These are phyloP conservation scores for Penicillium malachiteum DNA, from an alignment of 495 filamentous ascomycete genomes.

Conservation along the genomic window DNA sequence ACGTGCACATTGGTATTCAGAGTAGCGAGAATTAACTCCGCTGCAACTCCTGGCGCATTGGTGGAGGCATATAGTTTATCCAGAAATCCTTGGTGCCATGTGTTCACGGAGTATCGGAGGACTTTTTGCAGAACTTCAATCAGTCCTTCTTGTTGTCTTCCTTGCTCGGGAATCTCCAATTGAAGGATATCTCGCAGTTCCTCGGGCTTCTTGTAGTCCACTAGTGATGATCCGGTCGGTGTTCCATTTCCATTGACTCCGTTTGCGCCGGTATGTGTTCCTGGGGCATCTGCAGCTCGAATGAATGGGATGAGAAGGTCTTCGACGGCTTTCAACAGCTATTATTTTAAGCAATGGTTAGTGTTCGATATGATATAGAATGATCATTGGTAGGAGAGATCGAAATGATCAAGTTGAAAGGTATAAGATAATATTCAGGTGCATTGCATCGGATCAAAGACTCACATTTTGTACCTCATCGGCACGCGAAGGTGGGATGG, in stretches of 20 bases:
- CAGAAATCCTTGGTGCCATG: constrained; percentile 93
- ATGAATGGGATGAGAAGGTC: constrained; percentile 77
- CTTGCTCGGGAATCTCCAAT: constrained; percentile 62
- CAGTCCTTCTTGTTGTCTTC: constrained; percentile 69
- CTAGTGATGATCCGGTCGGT: constrained; percentile 57
- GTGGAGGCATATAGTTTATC: constrained; percentile 89
- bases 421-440: neutral
- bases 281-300: constrained; percentile 64
- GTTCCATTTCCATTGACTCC: constrained; percentile 45
- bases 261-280: constrained; percentile 49
- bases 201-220: constrained; percentile 68
- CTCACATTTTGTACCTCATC: constrained; percentile 48
- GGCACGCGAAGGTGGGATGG: constrained; percentile 31
- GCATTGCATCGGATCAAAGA: constrained; percentile 5
- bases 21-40: constrained; percentile 76
- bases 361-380: neutral
- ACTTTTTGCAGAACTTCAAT: constrained; percentile 63
- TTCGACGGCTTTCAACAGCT: constrained; percentile 75
- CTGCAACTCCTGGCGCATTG: constrained; percentile 78
- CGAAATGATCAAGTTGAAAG: no score
- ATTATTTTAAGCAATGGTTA: neutral
- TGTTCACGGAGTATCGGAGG: constrained; percentile 84
- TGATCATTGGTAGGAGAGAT: no score
- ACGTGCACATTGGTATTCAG: constrained; percentile 92
- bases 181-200: constrained; percentile 65